These are phyloP conservation scores for Laburnicola sp. DNA, from an alignment of 2,329 filamentous ascomycete genomes.

Conservation along the genomic window DNA sequence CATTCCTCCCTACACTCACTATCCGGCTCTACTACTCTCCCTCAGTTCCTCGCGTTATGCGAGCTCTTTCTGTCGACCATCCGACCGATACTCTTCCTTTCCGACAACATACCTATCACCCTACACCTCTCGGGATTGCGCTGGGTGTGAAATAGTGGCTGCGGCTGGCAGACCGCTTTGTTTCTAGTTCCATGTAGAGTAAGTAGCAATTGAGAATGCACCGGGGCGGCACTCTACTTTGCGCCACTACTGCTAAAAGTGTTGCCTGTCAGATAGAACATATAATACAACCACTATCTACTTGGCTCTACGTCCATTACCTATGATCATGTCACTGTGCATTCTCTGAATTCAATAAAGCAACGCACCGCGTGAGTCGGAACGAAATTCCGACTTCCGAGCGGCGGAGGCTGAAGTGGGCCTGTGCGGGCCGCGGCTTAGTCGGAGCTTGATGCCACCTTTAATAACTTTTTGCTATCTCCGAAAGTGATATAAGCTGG, in stretches of 20 bases:
- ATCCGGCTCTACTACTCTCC: slow-evolving; percentile 7
- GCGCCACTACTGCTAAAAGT: too few relatives aligned
- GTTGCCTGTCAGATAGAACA: neutral
- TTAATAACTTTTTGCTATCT: slow-evolving; percentile 24
- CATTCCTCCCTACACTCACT: slow-evolving; percentile 13
- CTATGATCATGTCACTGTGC: too few relatives aligned
- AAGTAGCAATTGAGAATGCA: too few relatives aligned
- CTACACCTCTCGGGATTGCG: neutral
- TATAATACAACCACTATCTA: neutral
- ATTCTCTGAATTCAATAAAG: too few relatives aligned
- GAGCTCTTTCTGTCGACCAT: neutral
- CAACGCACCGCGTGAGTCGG: neutral
- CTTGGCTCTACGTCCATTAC: neutral
- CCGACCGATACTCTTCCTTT: neutral
- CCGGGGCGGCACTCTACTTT: too few relatives aligned
- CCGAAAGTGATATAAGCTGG: slow-evolving; percentile 12
- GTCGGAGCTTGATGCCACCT: slow-evolving; percentile 37
- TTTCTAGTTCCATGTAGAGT: neutral
- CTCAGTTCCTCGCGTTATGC: slow-evolving; percentile 6
- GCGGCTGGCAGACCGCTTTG: neutral
- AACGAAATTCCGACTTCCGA: slow-evolving; percentile 22
- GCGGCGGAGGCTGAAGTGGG: slow-evolving; percentile 17
- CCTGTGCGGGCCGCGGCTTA: slow-evolving; percentile 29
- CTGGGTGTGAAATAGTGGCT: neutral
- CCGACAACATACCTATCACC: neutral